Base-by-base conservation (phyloP, 2,329 filamentous ascomycete genomes). In the Pyricularia sp. region DNA sequence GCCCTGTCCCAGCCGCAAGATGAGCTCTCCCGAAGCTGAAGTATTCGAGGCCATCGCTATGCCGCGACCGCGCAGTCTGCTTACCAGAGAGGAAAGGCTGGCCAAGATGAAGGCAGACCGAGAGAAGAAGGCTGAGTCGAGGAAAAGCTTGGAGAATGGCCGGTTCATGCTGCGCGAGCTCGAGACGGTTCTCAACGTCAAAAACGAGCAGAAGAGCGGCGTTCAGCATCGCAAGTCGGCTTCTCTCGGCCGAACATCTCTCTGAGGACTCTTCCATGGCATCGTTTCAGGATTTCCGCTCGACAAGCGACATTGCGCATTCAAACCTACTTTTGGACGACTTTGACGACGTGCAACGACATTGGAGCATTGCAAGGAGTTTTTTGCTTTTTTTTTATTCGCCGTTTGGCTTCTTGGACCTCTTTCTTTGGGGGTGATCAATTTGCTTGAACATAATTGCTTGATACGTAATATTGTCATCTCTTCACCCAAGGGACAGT, bases 101-200 rank as follows among this genome's bases (percentile, higher is more conserved):
- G 84, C 85, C 63, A 94, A 91, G 78, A 93, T 97, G 83, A 90
- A 91, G 74, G 94, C 97, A 76, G 94, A 98, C 64, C 86, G 94
- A 69, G 89, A 88, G 68, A 87, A 87, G 71, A 91, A 92, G 76
- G 90, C 91, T 25, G 83, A 88, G 59, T 82, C 89, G 59, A 87
- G 89, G 69, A 92, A 94, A 73, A 90, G 91, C 75, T 83, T 88
- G 64, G 93, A 97, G 71, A 91, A 92, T 12, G 96, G 89, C 71
- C 92, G 89, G 63, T 92, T 91, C 73, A 97, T 99, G 92, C 85
- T 99, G 71, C 89, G 91, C 71, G 95, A 99, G 80, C 84, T 99
- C 70, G 93, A 97, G 81, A 94, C 92, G 72, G 88, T 99, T 70
- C 96, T 98, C 77, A 87, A 83, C 76, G 79, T 83, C 42, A 67